A percentile compares a stretch with the other conserved stretches of the same genome.
Conservation (phyloP, 139 green algal genomes). For the Chlorella sp. region DNA sequence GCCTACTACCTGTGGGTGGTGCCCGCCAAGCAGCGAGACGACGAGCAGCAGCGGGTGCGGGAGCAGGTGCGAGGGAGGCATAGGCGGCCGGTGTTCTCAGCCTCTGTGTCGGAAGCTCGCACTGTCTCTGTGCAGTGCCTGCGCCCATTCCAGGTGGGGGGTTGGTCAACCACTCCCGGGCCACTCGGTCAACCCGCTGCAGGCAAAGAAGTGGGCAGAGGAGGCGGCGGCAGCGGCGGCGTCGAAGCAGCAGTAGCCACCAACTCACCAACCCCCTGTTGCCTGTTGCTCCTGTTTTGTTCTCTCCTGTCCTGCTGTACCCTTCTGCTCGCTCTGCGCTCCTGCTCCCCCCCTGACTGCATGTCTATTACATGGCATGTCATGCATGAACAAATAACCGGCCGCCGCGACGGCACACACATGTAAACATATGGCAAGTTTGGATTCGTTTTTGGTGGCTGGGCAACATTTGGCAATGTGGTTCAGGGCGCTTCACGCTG, state of each 20-base stretch:
- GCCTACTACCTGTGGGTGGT: conserved; percentile 25
- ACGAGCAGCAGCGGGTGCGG: conserved; percentile 22
- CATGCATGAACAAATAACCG: too few species aligned
- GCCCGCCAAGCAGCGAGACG: neutral
- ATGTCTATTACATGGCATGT: neutral
- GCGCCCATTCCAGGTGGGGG: too few species aligned
- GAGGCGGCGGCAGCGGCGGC: conserved; percentile 16
- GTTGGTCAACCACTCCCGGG: too few species aligned
- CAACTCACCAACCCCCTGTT: neutral
- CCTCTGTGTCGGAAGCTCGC: too few species aligned
- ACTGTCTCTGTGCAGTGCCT: too few species aligned
- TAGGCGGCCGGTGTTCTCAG: too few species aligned
- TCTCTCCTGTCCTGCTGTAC: neutral
- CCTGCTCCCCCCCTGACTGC: neutral
- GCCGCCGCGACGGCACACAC: too few species aligned
- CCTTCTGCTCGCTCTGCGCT: neutral
- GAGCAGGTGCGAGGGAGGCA: neutral
- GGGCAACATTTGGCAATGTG: too few species aligned
- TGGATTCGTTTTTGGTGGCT: too few species aligned
- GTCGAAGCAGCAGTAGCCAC: neutral
- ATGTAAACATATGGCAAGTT: too few species aligned
- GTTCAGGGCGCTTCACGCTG: too few species aligned
- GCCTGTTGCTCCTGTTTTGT: neutral
- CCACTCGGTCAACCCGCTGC: too few species aligned
- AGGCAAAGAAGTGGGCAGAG: conserved; percentile 26